Percentiles rank a stretch among this genome's conserved stretches.
Conservation (phyloP, 306 rosid species). For the Castanospermum australe region DNA sequence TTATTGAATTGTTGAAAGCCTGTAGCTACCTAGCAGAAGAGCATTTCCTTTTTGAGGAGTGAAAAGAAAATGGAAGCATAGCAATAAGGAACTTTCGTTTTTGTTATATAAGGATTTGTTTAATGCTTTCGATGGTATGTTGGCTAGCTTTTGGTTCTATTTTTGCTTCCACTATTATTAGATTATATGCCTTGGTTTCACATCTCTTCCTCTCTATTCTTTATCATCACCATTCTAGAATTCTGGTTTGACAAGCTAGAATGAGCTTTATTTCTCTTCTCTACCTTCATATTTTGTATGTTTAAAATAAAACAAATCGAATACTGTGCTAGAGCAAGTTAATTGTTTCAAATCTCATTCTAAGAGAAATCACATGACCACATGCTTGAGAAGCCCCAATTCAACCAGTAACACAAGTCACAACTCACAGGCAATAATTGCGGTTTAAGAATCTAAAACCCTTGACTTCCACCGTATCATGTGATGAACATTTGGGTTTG, state of each 20-base stretch:
- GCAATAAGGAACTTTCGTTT: slow-evolving; percentile 22
- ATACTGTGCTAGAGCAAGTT: neutral
- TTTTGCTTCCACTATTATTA: neutral
- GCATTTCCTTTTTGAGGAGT: neutral
- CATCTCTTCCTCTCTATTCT: neutral
- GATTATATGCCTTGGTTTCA: slow-evolving; percentile 6
- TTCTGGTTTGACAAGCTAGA: neutral
- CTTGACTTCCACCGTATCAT: neutral
- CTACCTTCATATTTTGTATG: neutral
- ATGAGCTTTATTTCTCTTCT: neutral
- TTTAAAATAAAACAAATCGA: neutral
- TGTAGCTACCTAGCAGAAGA: slow-evolving; percentile 12
- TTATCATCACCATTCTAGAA: neutral
- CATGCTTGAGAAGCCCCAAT: slow-evolving; percentile 22
- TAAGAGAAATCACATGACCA: slow-evolving; percentile 21
- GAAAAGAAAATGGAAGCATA: slow-evolving; percentile 28
- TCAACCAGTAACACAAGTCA: neutral
- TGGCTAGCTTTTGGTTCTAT: neutral
- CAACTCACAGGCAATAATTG: neutral
- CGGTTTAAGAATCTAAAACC: neutral
- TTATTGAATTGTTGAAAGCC: slow-evolving; percentile 17
- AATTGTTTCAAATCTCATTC: neutral
- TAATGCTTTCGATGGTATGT: slow-evolving; percentile 13
- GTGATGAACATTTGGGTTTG: neutral
- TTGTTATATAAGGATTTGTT: neutral